Conservation (phyloP, 2,329 filamentous ascomycete species). For the Colletotrichum cereale region DNA sequence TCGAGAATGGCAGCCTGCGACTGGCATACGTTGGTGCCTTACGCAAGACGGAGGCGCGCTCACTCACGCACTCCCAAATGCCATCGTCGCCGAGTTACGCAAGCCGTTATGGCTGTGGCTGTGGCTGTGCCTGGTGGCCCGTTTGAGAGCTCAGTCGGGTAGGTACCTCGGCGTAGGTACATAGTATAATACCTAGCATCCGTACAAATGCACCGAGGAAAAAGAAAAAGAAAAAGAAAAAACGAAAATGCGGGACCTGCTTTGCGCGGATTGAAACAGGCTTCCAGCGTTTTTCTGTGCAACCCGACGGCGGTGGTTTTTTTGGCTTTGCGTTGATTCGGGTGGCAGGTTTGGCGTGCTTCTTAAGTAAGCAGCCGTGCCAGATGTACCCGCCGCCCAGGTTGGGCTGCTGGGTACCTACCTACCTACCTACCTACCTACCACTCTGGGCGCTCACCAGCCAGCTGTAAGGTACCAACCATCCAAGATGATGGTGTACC, state of each 20-base stretch:
- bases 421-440: neutral
- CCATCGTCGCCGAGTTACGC: conserved; percentile 47
- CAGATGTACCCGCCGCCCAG: neutral
- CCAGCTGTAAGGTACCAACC: neutral
- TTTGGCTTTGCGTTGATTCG: conserved; percentile 12
- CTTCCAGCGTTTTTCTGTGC: conserved; percentile 21
- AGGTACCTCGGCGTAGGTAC: neutral
- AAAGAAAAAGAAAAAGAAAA: neutral
- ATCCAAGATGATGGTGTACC: neutral
- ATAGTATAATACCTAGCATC: too few relatives aligned
- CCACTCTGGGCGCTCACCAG: too few relatives aligned
- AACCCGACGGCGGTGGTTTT: conserved; percentile 2
- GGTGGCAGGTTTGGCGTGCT: conserved; percentile 12
- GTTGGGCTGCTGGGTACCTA: conserved; percentile 12
- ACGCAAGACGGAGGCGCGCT: conserved; percentile 5
- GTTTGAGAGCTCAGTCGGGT: neutral
- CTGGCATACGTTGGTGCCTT: conserved; percentile 9
- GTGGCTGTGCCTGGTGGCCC: conserved; percentile 40
- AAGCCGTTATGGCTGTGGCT: conserved; percentile 52
- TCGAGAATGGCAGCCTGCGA: neutral
- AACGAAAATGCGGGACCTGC: neutral
- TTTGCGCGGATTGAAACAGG: conserved; percentile 20
- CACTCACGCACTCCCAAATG: neutral
- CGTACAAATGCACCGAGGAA: too few relatives aligned
- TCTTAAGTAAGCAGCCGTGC: neutral